Evolutionary conservation across 2,329 filamentous ascomycete species (phyloP), one percentile per base, ranked within the genome.

Genomic region (Cyclaneusma minus): DNA sequence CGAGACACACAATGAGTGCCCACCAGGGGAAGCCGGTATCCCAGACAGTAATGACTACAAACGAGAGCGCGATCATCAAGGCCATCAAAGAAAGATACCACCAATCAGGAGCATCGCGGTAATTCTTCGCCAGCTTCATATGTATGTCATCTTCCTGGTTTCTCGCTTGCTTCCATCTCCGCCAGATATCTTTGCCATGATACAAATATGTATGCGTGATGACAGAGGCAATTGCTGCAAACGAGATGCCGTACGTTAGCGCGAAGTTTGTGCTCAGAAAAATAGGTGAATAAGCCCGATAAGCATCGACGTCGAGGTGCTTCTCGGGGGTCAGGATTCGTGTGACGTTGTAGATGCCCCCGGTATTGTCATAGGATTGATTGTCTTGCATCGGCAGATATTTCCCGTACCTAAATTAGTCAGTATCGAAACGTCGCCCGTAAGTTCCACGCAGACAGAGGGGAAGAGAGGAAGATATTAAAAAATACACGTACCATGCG

Each of bases 331-430:
- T 62, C 11, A 78, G 55, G 25, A 78, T 72, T n/a, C 56, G 57
- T 3, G 55, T 55, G 4, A 72, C 67, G 33, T 76, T 62, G 50
- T 79, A 78, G 7, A 52, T 35, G 2, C 50, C 42, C 13, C 68
- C 72, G 1, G 58, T 71, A 41, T 77, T 78, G 50, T 78, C 73
- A 41, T 66, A 77, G 2, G 64, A 68, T 32, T 64, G 59, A 9
- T 62, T 61, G 29, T 63, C 67, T 34, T 69, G 60, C 13, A 78
- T 60, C 2, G 71, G 69, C 28, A 79, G 52, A 42, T 72, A 73
- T 31, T 67, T 61, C 17, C 68, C 53, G 34, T 60, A 50, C 59
- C 59, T 63, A 0, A 54, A n/a, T n/a, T n/a, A n/a, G n/a, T n/a
- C n/a, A n/a, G n/a, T n/a, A n/a, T n/a, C n/a, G n/a, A n/a, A n/a